These are phyloP conservation scores for Sherardia arvensis DNA, from an alignment of 257 asterid species.

Conservation along the genomic window DNA sequence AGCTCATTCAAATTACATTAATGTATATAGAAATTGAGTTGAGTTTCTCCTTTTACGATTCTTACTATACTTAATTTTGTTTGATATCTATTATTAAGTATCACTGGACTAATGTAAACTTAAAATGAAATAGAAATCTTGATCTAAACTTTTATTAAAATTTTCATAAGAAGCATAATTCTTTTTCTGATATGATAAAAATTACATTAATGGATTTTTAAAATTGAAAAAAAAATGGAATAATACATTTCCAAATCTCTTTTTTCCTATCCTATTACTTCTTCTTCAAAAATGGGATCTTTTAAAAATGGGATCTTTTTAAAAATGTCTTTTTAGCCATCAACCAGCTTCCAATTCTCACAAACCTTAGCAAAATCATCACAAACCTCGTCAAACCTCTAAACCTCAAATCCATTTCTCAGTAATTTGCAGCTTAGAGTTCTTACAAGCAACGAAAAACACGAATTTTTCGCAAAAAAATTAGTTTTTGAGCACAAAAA, in stretches of 20 bases:
- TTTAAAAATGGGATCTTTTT: not conserved
- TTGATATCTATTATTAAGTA: too few species aligned
- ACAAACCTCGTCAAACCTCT: not conserved
- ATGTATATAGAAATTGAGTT: too few species aligned
- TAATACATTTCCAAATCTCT: not conserved
- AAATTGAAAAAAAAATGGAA: too few species aligned
- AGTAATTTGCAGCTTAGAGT: not conserved
- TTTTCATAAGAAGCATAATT: too few species aligned
- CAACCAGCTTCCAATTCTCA: not conserved
- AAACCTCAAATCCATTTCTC: not conserved
- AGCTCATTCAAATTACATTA: too few species aligned
- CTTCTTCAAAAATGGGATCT: not conserved
- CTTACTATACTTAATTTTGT: too few species aligned
- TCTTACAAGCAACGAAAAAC: not conserved
- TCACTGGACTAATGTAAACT: too few species aligned
- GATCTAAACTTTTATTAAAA: too few species aligned
- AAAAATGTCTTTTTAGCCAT: not conserved
- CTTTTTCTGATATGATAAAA: too few species aligned
- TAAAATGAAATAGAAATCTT: too few species aligned
- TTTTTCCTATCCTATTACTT: not conserved
- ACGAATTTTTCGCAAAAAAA: not conserved
- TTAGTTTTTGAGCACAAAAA: constrained; percentile 14
- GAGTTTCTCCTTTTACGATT: too few species aligned
- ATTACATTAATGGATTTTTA: too few species aligned
- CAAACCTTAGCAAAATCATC: not conserved